A percentile compares a stretch with the other conserved stretches of the same genome.
Conservation (phyloP, 257 asterid species). For the Echium plantagineum region DNA sequence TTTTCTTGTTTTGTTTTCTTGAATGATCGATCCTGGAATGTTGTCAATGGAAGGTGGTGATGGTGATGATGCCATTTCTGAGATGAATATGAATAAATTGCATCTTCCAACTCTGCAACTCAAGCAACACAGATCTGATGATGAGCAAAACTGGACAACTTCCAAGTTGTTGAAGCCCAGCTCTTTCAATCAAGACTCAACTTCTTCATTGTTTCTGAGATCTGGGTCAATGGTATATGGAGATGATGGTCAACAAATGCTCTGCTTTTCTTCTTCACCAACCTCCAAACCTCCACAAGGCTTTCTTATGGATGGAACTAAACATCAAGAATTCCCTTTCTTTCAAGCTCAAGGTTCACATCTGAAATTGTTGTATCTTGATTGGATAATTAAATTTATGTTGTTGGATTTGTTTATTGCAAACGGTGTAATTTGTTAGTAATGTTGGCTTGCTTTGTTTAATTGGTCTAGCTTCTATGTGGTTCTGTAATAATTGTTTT, state of each 20-base stretch:
- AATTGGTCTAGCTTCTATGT: no score
- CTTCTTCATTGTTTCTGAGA: constrained; percentile 17
- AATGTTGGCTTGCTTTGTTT: constrained; percentile 8
- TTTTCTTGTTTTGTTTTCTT: background rate
- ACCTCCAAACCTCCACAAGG: constrained; percentile 1
- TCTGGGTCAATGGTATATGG: constrained; percentile 17
- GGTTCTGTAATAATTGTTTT: no score
- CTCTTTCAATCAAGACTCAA: background rate
- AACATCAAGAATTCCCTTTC: constrained; percentile 20
- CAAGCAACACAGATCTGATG: constrained; percentile 18
- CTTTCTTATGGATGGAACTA: background rate
- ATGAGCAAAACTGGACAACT: constrained; percentile 14
- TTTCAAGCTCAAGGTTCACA: constrained; percentile 20
- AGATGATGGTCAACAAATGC: constrained; percentile 20
- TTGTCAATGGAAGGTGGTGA: constrained; percentile 5
- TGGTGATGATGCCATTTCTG: background rate
- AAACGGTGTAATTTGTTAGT: constrained; percentile 5
- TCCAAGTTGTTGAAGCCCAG: constrained; percentile 11
- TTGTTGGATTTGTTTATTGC: constrained; percentile 7
- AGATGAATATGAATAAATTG: background rate
- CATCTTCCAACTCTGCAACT: background rate
- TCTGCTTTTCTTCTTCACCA: constrained; percentile 18
- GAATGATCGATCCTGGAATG: constrained; percentile 21
- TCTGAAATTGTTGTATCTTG: background rate
- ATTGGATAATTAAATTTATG: background rate